Evolutionary conservation across 169 alveolate species (phyloP).

Genomic region (Eimeria maxima): DNA sequence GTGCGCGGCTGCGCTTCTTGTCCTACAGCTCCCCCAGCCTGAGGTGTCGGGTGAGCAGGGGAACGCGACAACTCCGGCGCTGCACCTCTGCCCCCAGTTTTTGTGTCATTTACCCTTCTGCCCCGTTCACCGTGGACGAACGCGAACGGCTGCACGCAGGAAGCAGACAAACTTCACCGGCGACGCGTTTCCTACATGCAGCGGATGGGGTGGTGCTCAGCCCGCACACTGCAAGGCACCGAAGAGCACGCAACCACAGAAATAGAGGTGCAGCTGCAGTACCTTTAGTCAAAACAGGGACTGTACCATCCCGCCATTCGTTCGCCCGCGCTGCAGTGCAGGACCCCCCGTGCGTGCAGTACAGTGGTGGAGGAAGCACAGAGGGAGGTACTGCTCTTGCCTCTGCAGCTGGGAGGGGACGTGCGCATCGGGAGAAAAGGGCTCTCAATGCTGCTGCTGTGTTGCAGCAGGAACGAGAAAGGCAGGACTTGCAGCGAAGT

Average conservation of each 20-base stretch:
- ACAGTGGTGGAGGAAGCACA: not conserved
- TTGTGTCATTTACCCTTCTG: not conserved
- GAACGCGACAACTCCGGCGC: conserved; percentile 6
- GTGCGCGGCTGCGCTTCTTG: conserved; percentile 4
- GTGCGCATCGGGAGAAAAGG: conserved; percentile 9
- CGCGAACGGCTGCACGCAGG: not conserved
- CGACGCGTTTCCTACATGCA: not conserved
- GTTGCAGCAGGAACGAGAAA: conserved; percentile 53
- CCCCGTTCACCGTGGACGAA: not conserved
- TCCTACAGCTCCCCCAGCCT: not conserved
- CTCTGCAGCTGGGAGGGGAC: not conserved
- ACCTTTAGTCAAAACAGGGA: not conserved
- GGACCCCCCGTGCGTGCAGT: not conserved
- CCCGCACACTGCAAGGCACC: not conserved
- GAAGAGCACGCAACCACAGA: not conserved
- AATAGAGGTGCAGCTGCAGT: not conserved
- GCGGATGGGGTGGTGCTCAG: not conserved
- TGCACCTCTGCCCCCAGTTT: conserved; percentile 40
- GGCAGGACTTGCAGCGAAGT: conserved; percentile 49
- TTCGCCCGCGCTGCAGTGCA: not conserved
- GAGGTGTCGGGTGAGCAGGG: not conserved
- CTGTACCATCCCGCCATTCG: not conserved
- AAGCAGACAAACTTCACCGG: not conserved
- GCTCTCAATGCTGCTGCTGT: conserved; percentile 41
- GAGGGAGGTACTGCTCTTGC: not conserved